A percentile compares a stretch with the other conserved stretches of the same genome.
Conservation (phyloP, 495 filamentous ascomycete genomes). For the Daldinia caldariorum region DNA sequence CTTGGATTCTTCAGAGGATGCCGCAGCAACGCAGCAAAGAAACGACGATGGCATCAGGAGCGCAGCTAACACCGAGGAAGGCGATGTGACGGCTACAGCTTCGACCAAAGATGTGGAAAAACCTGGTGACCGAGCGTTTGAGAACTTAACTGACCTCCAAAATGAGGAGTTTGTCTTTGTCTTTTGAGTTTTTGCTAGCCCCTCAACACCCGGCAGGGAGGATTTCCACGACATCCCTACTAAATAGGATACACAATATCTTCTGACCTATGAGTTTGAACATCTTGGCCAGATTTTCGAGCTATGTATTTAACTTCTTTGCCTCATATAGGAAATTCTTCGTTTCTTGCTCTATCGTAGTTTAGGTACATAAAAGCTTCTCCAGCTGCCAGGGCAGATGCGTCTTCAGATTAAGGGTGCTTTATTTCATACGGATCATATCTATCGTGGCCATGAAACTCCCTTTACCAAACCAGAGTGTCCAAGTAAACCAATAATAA, state of each 20-base stretch:
- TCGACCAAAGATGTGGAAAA: slow-evolving; percentile 10
- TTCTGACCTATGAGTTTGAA: not conserved
- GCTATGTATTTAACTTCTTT: too few species aligned
- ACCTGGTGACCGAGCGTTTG: slow-evolving; percentile 55
- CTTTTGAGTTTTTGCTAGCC: slow-evolving; percentile 40
- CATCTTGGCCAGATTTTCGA: too few species aligned
- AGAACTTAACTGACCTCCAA: slow-evolving; percentile 56
- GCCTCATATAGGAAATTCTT: too few species aligned
- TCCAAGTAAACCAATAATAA: too few species aligned
- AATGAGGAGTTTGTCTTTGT: slow-evolving; percentile 64
- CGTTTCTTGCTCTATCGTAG: too few species aligned
- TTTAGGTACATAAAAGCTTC: too few species aligned
- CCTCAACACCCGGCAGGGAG: not conserved
- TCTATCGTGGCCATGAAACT: too few species aligned
- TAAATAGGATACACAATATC: not conserved
- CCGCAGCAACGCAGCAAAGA: slow-evolving; percentile 11
- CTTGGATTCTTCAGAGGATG: slow-evolving; percentile 33
- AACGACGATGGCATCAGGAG: not conserved
- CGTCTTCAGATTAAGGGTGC: too few species aligned
- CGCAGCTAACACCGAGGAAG: slow-evolving; percentile 18
- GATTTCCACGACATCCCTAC: not conserved
- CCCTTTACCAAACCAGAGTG: too few species aligned
- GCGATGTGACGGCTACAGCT: not conserved
- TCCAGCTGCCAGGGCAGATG: too few species aligned
- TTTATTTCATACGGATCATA: too few species aligned